Conservation (phyloP, 2,329 filamentous ascomycete species). For the Microascus cirrosus region DNA sequence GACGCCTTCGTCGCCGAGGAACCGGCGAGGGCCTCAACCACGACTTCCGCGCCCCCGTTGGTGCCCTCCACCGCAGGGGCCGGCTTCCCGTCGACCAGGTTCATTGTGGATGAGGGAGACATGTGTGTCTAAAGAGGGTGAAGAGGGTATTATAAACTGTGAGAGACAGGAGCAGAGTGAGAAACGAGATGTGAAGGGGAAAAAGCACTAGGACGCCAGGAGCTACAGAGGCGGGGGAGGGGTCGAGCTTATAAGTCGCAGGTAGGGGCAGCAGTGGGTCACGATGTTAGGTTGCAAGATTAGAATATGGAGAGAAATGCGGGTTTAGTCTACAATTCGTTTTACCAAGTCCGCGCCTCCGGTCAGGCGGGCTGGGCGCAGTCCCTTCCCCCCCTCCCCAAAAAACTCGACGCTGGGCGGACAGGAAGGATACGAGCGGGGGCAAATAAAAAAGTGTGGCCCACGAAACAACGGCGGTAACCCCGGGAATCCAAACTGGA, state of each 20-base stretch:
- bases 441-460: not conserved
- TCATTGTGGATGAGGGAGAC: not conserved
- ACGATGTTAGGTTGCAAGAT: not conserved
- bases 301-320: not conserved
- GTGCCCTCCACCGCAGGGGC: not conserved
- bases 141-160: not conserved
- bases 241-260: not conserved
- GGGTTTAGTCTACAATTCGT: not conserved
- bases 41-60: not conserved
- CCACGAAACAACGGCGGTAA: not conserved
- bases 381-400: too few relatives aligned
- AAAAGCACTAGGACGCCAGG: not conserved
- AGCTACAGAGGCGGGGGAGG: not conserved
- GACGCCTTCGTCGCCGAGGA: slow-evolving; percentile 26
- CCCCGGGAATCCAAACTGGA: too few relatives aligned
- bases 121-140: not conserved
- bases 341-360: too few relatives aligned
- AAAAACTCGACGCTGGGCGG: too few relatives aligned
- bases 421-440: not conserved
- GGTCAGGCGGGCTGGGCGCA: too few relatives aligned
- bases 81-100: not conserved
- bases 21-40: not conserved
- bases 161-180: not conserved
- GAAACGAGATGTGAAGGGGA: not conserved
- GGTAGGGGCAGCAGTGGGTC: not conserved